A percentile compares a stretch with the other conserved stretches of the same genome.
Conservation (phyloP, 176 grass and related monocot genomes). For the Carex parvula region DNA sequence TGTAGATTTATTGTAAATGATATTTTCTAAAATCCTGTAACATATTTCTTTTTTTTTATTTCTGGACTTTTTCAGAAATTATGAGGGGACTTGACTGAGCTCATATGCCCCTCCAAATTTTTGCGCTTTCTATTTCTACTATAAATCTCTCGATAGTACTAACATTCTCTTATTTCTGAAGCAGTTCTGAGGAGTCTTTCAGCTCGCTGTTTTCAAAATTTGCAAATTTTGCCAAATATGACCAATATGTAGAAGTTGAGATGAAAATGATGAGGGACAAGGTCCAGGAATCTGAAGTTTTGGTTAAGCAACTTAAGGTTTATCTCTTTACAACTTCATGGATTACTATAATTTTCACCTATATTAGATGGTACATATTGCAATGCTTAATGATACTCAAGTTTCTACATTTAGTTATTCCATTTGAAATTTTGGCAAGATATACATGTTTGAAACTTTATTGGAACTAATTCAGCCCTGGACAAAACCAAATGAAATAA, state of each 20-base stretch:
- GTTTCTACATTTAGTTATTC: neutral
- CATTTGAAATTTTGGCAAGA: neutral
- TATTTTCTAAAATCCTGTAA: neutral
- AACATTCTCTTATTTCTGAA: slow-evolving; percentile 34
- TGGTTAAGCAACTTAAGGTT: slow-evolving; percentile 85
- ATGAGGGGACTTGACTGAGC: neutral
- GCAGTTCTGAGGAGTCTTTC: slow-evolving; percentile 23
- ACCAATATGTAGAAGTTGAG: slow-evolving; percentile 29
- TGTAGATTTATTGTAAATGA: neutral
- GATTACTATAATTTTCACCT: neutral
- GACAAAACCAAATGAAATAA: neutral
- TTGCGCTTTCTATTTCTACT: neutral
- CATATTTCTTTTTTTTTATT: neutral
- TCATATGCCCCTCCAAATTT: neutral
- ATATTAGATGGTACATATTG: neutral
- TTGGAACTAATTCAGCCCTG: neutral
- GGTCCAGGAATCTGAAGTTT: slow-evolving; percentile 60
- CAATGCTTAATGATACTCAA: neutral
- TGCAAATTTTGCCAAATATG: slow-evolving; percentile 24
- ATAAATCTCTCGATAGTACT: slow-evolving; percentile 9
- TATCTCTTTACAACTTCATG: slow-evolving; percentile 19
- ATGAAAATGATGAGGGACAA: slow-evolving; percentile 50
- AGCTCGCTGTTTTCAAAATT: slow-evolving; percentile 24
- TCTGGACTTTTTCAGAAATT: neutral
- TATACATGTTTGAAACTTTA: neutral